phyloP scores from a whole-genome alignment of 352 stramenopile species.

The Pythium sp. region DNA sequence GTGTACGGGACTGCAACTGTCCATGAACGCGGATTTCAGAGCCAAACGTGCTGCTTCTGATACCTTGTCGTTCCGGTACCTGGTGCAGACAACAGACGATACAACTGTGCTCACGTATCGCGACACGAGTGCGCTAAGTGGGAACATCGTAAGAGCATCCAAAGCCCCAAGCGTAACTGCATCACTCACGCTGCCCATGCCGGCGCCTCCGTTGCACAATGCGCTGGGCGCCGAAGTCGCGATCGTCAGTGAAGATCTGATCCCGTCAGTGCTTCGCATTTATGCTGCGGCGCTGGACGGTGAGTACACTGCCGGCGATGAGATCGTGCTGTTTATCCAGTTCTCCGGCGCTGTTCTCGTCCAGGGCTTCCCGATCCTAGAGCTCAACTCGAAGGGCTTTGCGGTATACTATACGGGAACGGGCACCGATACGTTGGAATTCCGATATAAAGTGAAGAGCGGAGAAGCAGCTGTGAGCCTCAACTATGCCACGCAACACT shows the following conservation, averaged over 20 bases:
- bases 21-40: conserved; percentile 46
- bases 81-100: conserved; percentile 39
- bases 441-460: conserved; percentile 59
- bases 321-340: conserved; percentile 48
- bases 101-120: conserved; percentile 26
- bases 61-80: conserved; percentile 55
- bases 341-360: conserved; percentile 57
- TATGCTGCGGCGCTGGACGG: conserved; percentile 39
- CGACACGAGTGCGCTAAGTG: conserved; percentile 28
- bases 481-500: conserved; percentile 48
- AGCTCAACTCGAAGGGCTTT: conserved; percentile 65
- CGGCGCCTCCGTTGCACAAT: conserved; percentile 12
- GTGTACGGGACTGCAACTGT: conserved; percentile 35
- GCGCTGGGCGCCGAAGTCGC: conserved; percentile 18
- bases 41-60: conserved; percentile 33
- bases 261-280: conserved; percentile 38
- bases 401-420: conserved; percentile 50
- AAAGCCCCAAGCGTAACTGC: conserved; percentile 29
- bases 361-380: conserved; percentile 45
- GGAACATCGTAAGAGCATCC: conserved; percentile 43
- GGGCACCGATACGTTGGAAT: conserved; percentile 41
- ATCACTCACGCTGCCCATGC: conserved; percentile 26
- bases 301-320: conserved; percentile 61
- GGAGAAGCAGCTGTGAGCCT: conserved; percentile 41
- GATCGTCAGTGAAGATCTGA: conserved; percentile 33